These are phyloP conservation scores for Sphaerulina populicola DNA, from an alignment of 2,329 filamentous ascomycete species.

Conservation along the genomic window DNA sequence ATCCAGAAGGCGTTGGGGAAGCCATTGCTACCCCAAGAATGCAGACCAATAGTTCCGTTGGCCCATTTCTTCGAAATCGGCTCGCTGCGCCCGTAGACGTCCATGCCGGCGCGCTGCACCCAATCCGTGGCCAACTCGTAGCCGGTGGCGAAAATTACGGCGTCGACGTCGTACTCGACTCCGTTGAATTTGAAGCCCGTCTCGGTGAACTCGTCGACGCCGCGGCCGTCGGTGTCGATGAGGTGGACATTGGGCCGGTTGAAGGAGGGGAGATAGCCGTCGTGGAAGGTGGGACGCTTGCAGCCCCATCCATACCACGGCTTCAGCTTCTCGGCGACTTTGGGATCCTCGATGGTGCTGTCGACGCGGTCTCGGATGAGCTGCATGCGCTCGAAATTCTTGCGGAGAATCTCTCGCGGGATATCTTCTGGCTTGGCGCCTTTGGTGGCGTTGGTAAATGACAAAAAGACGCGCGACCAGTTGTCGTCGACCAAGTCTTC, in stretches of 20 bases:
- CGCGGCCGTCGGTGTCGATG: conserved; percentile 50
- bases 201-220: conserved; percentile 42
- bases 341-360: conserved; percentile 43
- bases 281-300: conserved; percentile 56
- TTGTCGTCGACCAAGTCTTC: conserved; percentile 24
- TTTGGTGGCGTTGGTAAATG: too few relatives aligned
- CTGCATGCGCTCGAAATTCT: conserved; percentile 31
- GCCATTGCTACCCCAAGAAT: conserved; percentile 42
- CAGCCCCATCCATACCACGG: conserved; percentile 55
- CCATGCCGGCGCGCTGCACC: conserved; percentile 23
- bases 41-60: conserved; percentile 44
- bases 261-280: conserved; percentile 50
- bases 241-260: conserved; percentile 52
- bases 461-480: not conserved
- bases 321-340: conserved; percentile 47
- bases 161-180: conserved; percentile 43
- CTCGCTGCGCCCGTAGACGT: conserved; percentile 36
- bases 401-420: conserved; percentile 18
- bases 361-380: conserved; percentile 42
- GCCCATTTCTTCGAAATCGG: conserved; percentile 40
- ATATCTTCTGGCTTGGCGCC: conserved; percentile 13
- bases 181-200: conserved; percentile 43
- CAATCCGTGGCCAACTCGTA: conserved; percentile 33
- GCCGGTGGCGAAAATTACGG: conserved; percentile 43
- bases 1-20: conserved; percentile 51